Conservation (phyloP, 257 asterid species). For the Euphrasia confusa region DNA sequence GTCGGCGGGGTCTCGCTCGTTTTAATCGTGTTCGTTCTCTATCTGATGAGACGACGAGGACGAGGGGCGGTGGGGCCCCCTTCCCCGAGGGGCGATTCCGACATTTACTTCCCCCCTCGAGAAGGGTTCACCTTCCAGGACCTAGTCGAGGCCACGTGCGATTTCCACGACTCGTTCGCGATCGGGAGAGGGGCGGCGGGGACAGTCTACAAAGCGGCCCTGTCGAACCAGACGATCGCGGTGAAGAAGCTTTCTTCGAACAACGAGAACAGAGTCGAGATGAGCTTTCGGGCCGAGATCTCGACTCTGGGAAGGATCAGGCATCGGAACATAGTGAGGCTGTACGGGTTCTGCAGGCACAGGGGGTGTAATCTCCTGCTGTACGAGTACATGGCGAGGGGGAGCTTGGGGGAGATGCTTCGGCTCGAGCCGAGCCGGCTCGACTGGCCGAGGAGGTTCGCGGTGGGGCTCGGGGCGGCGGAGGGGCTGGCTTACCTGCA, state of each 20-base stretch:
- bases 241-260: slow-evolving; percentile 79
- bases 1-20: slow-evolving; percentile 84
- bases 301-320: slow-evolving; percentile 79
- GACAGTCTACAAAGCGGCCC: slow-evolving; percentile 77
- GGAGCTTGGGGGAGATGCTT: slow-evolving; percentile 88
- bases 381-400: slow-evolving; percentile 83
- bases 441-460: slow-evolving; percentile 79
- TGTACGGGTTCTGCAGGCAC: slow-evolving; percentile 81
- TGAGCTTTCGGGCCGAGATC: slow-evolving; percentile 78
- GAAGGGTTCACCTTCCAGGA: slow-evolving; percentile 91
- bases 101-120: slow-evolving; percentile 81
- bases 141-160: slow-evolving; percentile 79
- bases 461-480: slow-evolving; percentile 80
- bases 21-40: slow-evolving; percentile 55
- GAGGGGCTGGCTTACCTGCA: slow-evolving; percentile 87
- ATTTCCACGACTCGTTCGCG: slow-evolving; percentile 62
- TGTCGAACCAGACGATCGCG: slow-evolving; percentile 60
- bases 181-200: slow-evolving; percentile 90
- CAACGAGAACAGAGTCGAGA: slow-evolving; percentile 65
- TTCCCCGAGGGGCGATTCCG: slow-evolving; percentile 29
- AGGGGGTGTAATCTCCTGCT: slow-evolving; percentile 85
- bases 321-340: slow-evolving; percentile 90
- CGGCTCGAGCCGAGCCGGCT: slow-evolving; percentile 51
- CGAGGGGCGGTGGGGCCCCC: too few relatives aligned
- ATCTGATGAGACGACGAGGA: slow-evolving; percentile 47